Conservation (phyloP, 2,329 filamentous ascomycete species). For the Colletotrichum sp. region DNA sequence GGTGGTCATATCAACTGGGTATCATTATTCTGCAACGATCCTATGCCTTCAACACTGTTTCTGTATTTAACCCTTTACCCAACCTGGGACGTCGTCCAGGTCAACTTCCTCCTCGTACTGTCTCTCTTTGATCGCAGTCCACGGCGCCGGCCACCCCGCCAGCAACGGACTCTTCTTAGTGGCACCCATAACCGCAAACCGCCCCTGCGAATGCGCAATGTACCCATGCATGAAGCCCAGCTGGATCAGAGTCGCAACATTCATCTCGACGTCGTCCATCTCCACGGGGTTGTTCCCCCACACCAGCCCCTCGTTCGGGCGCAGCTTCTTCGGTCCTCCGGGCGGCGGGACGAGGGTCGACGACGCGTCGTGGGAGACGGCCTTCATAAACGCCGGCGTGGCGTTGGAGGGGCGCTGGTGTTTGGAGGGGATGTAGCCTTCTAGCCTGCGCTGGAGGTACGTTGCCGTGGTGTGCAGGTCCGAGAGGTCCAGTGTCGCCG, state of each 20-base stretch:
- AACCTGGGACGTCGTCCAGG: slow-evolving; percentile 74
- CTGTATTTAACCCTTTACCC: slow-evolving; percentile 61
- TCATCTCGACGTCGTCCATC: slow-evolving; percentile 73
- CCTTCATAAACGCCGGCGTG: slow-evolving; percentile 52
- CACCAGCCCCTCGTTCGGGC: slow-evolving; percentile 63
- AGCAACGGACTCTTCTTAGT: slow-evolving; percentile 64
- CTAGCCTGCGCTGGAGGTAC: slow-evolving; percentile 68
- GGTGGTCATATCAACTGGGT: slow-evolving; percentile 3
- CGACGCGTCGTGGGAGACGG: slow-evolving; percentile 51
- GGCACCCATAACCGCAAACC: slow-evolving; percentile 83
- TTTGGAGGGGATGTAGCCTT: slow-evolving; percentile 56
- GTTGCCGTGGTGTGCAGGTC: slow-evolving; percentile 68
- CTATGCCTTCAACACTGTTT: not conserved
- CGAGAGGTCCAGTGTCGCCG: slow-evolving; percentile 75
- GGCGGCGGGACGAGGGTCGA: slow-evolving; percentile 52
- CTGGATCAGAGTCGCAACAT: slow-evolving; percentile 76
- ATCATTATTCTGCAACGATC: not conserved
- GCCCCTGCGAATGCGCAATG: slow-evolving; percentile 74
- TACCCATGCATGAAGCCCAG: slow-evolving; percentile 86
- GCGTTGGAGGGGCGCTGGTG: slow-evolving; percentile 36
- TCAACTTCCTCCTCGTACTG: slow-evolving; percentile 62
- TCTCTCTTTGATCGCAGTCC: slow-evolving; percentile 68
- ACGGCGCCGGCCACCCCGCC: slow-evolving; percentile 78
- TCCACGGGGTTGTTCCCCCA: slow-evolving; percentile 66
- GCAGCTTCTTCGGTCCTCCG: slow-evolving; percentile 50